Evolutionary conservation across 495 filamentous ascomycete genomes (phyloP), one percentile per base, ranked within the genome.

Genomic region (Cryomyces minteri): DNA sequence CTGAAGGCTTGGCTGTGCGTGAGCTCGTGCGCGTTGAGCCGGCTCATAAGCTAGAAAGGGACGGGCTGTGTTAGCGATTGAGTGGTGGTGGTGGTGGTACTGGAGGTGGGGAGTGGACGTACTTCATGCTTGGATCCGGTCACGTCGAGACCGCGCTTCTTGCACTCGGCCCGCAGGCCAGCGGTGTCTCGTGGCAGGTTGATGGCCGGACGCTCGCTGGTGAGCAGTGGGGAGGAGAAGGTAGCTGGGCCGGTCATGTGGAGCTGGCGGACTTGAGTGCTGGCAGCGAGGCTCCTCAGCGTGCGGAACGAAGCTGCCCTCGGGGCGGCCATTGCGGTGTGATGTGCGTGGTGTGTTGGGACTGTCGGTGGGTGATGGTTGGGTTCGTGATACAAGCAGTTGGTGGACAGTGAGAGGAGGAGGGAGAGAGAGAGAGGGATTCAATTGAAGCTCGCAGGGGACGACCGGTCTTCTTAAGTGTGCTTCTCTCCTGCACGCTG

Each of bases 21-120:
- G 49, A 68, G 57, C 42, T 74, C 70, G 56, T 71, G 63, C 57
- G 68, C 71, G 54, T 65, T 61, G 43, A 74, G 65, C 46, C 70
- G 70, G 45, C 67, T 59, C 12, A 67, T 59, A 33, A 75, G 65
- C 71, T 74, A 45, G 30, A 11, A 11, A 38, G 29, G 32, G 10
- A 10, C 71, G 18, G 18, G 18, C 1, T 1, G 18, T 25, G 18
- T 25, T 25, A 25, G 18, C 18, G 18, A 25, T 25, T 25, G 18
- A 25, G 18, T 1, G 18, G 18, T 25, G 18, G 18, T 25, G 18
- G 18, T 25, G 18, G 18, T 25, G 18, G 18, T 25, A 25, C 18
- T 25, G 18, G 18, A 25, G 18, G 18, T 2, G 18, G 18, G 18
- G 18, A 25, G 18, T 25, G 18, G 2, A 25, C 18, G 18, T 25